A percentile compares a stretch with the other conserved stretches of the same genome.
Evolutionary conservation across 2,329 filamentous ascomycete genomes (phyloP).

Genomic region (Ophiostoma populinum): DNA sequence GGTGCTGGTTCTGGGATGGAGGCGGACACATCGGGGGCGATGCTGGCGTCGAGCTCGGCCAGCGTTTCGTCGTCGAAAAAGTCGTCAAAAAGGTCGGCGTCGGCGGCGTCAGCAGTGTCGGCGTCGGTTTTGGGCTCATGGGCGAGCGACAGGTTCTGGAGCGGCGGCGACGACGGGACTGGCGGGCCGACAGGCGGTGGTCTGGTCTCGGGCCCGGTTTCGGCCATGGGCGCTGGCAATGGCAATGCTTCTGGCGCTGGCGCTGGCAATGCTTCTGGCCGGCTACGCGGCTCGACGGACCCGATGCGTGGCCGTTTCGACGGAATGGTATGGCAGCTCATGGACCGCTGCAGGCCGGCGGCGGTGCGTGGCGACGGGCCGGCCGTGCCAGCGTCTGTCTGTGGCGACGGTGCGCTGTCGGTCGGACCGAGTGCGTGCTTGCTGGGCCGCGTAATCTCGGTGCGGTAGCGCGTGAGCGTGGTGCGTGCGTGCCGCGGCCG

Average conservation of each 20-base stretch:
- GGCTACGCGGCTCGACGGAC: not conserved
- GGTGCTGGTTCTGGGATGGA: not conserved
- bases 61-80: slow-evolving; percentile 43
- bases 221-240: no score
- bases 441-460: slow-evolving; percentile 2
- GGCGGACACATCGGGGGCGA: slow-evolving; percentile 13
- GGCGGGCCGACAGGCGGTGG: no score
- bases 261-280: no score
- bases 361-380: slow-evolving; percentile 14
- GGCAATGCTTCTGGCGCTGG: no score
- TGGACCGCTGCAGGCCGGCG: slow-evolving; percentile 36
- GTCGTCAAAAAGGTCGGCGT: slow-evolving; percentile 34
- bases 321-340: slow-evolving; percentile 54
- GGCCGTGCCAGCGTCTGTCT: slow-evolving; percentile 11
- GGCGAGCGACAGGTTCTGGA: no score
- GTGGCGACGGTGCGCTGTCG: not conserved
- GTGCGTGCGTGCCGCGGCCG: slow-evolving; percentile 14
- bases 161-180: no score
- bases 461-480: slow-evolving; percentile 17
- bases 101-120: slow-evolving; percentile 8
- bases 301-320: slow-evolving; percentile 21
- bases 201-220: no score
- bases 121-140: no score
- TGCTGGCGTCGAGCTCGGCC: slow-evolving; percentile 32
- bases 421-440: not conserved